Evolutionary conservation across 2,329 filamentous ascomycete genomes (phyloP).

Genomic region (Aureobasidium sp.): DNA sequence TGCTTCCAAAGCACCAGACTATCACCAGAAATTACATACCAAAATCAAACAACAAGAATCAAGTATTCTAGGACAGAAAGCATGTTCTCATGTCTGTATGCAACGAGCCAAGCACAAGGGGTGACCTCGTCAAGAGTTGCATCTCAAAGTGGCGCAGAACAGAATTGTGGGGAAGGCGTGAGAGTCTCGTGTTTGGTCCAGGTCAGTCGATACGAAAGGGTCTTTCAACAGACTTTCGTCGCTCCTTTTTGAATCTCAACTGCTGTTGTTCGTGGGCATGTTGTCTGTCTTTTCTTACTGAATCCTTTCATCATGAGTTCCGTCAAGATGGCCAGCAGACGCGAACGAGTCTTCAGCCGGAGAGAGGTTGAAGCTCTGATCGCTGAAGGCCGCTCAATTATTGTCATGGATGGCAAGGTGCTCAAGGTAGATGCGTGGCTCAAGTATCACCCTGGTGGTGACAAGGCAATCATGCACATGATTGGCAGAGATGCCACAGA

Average conservation of each 20-base stretch:
- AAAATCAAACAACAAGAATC: too few species aligned
- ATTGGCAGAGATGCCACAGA: slow-evolving; percentile 65
- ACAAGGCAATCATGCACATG: slow-evolving; percentile 88
- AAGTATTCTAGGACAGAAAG: too few species aligned
- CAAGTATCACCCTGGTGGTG: slow-evolving; percentile 82
- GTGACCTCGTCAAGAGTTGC: neutral
- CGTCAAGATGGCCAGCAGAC: neutral
- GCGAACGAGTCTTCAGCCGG: slow-evolving; percentile 15
- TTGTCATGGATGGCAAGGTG: slow-evolving; percentile 74
- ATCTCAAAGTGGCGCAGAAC: neutral
- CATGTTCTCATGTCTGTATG: neutral
- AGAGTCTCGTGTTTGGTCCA: neutral
- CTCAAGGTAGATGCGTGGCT: slow-evolving; percentile 85
- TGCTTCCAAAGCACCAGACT: neutral
- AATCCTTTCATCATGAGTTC: neutral
- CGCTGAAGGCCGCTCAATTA: slow-evolving; percentile 66
- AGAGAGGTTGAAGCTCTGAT: slow-evolving; percentile 65
- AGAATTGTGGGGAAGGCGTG: neutral
- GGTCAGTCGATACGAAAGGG: neutral
- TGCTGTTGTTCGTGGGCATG: slow-evolving; percentile 3
- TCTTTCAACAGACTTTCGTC: neutral
- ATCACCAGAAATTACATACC: neutral
- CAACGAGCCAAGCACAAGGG: neutral
- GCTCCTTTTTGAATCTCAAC: neutral
- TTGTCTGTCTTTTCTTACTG: neutral